A percentile compares a stretch with the other conserved stretches of the same genome.
Evolutionary conservation across 2,329 filamentous ascomycete species (phyloP).

Genomic region (Ceratocystis papillata): DNA sequence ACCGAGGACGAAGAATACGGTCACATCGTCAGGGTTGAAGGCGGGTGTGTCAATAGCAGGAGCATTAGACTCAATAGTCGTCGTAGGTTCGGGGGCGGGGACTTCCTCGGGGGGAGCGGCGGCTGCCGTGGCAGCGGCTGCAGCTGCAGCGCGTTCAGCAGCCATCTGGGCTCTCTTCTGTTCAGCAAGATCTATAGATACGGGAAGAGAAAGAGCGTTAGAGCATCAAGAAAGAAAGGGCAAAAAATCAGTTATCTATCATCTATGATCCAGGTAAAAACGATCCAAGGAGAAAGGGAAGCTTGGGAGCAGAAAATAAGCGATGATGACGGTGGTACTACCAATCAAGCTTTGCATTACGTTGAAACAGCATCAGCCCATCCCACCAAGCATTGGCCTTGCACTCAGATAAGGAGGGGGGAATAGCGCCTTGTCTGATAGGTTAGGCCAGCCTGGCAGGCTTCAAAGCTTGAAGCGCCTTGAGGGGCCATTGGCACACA

Average conservation of each 20-base stretch:
- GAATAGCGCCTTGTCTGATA: background rate
- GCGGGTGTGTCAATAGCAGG: conserved; percentile 41
- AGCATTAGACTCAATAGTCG: background rate
- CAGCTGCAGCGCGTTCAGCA: conserved; percentile 19
- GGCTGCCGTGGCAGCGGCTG: background rate
- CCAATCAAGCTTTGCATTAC: background rate
- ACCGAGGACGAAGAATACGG: conserved; percentile 93
- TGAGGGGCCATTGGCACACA: background rate
- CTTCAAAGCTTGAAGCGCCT: background rate
- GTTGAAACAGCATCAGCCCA: background rate
- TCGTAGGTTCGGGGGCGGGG: conserved; percentile 60
- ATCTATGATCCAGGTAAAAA: background rate
- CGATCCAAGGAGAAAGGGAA: background rate
- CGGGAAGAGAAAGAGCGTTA: background rate
- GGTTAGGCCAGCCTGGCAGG: background rate
- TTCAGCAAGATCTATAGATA: conserved; percentile 17
- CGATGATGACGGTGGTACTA: background rate
- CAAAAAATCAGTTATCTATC: background rate
- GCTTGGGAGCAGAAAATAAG: background rate
- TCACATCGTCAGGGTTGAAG: conserved; percentile 66
- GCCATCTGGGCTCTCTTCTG: conserved; percentile 20
- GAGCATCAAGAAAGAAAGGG: conserved; percentile 27
- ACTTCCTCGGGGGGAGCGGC: conserved; percentile 25
- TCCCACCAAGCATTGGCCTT: background rate
- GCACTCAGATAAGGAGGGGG: background rate